Base-by-base conservation (phyloP, 2,329 filamentous ascomycete species). In the Mycogone perniciosa region DNA sequence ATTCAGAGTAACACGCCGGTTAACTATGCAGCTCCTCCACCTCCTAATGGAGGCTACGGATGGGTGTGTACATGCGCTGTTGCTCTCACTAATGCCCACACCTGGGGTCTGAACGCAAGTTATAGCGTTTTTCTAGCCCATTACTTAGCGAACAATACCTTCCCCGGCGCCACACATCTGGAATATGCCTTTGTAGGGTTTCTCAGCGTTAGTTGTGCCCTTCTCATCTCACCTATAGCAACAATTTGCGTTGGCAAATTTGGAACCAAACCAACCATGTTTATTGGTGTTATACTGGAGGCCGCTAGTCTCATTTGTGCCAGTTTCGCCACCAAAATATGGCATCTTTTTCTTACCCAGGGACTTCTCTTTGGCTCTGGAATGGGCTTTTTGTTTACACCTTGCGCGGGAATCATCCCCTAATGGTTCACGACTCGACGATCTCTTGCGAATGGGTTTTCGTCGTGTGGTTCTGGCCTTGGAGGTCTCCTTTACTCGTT, bases 121-220 rank as follows among this genome's bases (percentile, higher is more conserved):
- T 20, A 20, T 59, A 76, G 73, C 5, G 74, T 84, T 30, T 82
- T 81, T 57, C 72, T 84, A 5, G 75, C 76, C 0, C 68, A 78
- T 57, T 85, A 81, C 59, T 71, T 83, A 6, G 60, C 70, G 10
- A 73, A 73, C 48, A 63, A 75, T 35, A 70, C 70, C 46, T 82
- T 77, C 54, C 71, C 76, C 0, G 70, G 71, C 2, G 76, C 79
- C 1, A 76, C 75, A 0, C 67, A 70, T 2, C 69, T 84, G 0
- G 70, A 80, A 26, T 84, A 77, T 56, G 80, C 81, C 29, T 77
- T 84, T 53, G 72, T 85, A 13, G 81, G 82, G 27, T 77, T 76
- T 0, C 70, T 85, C 0, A 76, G 72, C 33, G 76, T 82, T 51
- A 75, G 73, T 1, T 67, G 63, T 40, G 60, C 64, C 3, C 62